Evolutionary conservation across 768 basidiomycete species (phyloP), one percentile per base, ranked within the genome.

Genomic region (Strobilomyces confusus): DNA sequence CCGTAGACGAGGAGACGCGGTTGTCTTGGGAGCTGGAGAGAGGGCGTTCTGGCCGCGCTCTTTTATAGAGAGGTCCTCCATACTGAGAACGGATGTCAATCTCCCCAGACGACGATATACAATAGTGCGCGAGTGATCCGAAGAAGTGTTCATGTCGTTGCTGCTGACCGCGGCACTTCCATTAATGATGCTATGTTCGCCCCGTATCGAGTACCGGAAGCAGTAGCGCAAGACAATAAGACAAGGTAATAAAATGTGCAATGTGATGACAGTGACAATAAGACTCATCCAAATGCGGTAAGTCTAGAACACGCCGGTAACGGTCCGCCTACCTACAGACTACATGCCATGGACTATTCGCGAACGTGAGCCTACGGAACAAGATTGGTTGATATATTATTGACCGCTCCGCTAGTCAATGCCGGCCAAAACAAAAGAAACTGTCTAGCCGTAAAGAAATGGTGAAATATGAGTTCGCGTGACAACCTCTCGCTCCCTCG

Each of bases 241-340:
- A 47, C 13, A 40, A 15, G 32, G 34, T 36, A 36, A 37, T 17
- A 7, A 19, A 19, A 8, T 20, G 40, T 36, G 5, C 34, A 14
- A 33, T 48, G 60, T 58, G 65, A 44, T 56, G 52, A 20, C 36
- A 19, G 4, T 8, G n/a, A 65, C 65, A 66, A 66, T 66, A 58
- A 55, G 29, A 32, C 20, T 6, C 30, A 8, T 43, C 65, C 58
- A 51, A 54, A 66, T 60, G 3, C 2, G 45, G 65, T 22, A 66
- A 58, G 50, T 53, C 25, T 58, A 65, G 58, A 63, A 23, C 54
- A 62, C 37, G 15, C 34, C 15, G 4, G 44, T 20, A 9, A 37
- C 25, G 41, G 29, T 12, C 44, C 20, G 15, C 23, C 4, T n/a
- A 17, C 1, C 1, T 17, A 11, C 14, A 50, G n/a, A 5, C n/a